Evolutionary conservation across 2,329 filamentous ascomycete species (phyloP), one percentile per base, ranked within the genome.

Genomic region (Falciphora oryzae): DNA sequence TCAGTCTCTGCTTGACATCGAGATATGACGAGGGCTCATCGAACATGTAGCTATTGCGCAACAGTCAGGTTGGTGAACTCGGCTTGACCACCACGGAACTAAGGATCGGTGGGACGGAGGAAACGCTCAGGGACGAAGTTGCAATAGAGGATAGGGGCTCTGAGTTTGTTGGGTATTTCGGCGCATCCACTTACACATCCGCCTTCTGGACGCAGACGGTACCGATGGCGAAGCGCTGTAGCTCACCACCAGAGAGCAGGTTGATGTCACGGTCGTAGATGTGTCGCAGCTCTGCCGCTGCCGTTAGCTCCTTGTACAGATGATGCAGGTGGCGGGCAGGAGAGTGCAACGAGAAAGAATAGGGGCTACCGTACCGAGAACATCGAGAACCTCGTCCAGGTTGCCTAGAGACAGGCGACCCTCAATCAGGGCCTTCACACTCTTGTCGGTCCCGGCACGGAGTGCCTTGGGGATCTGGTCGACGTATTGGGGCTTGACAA

Each of bases 401-500:
- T 98, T 96, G 65, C 85, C 87, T 76, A 96, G 86, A 68, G 92
- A 86, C 66, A 85, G 81, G 69, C 92, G 89, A 71, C 87, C 85
- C 74, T 92, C 85, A 69, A 99, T 89, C 68, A 98, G 85, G 66
- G 83, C 83, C 70, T 88, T 85, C 65, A 99, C 96, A 31, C 86
- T 86, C 80, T 93, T 93, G 71, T 93, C 84, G 58, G 90, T 81
- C 27, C 89, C 89, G 75, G 61, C 28, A 32, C 90, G 93, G 74
- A 99, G 90, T 57, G 95, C 94, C 77, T 90, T 92, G 67, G 95
- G 95, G 69, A 99, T 94, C 80, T 98, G 95, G 73, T 99, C 95
- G 73, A 99, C 95, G 82, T 99, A 97, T 81, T 99, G 96, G 65
- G 95, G 95, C 85, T 99, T 99, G 72, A 98, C 93, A 65, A 99